phyloP scores from a whole-genome alignment of 306 rosid species.

The Fragaria iinumae region DNA sequence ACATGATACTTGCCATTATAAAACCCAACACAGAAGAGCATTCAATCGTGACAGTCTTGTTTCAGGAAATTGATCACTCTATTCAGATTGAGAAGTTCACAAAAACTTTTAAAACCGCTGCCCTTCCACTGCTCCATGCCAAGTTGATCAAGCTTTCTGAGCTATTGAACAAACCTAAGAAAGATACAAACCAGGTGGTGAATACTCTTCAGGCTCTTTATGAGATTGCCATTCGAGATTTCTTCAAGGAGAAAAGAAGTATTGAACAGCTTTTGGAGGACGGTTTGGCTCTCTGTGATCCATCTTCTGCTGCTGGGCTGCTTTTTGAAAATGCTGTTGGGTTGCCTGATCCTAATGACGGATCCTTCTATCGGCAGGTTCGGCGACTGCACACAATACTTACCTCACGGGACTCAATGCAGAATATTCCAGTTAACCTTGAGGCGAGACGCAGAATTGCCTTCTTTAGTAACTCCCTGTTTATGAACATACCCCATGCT shows the following conservation, averaged over 20 bases:
- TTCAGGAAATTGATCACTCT: conserved; percentile 89
- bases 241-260: conserved; percentile 71
- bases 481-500: conserved; percentile 95
- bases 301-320: conserved; percentile 48
- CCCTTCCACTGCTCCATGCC: conserved; percentile 70
- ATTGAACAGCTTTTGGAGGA: conserved; percentile 65
- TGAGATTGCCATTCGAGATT: conserved; percentile 74
- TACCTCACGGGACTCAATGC: conserved; percentile 87
- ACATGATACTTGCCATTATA: conserved; percentile 65
- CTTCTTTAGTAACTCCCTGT: conserved; percentile 91
- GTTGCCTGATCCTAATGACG: conserved; percentile 62
- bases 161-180: conserved; percentile 57
- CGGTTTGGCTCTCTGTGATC: conserved; percentile 71
- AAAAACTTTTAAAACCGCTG: conserved; percentile 67
- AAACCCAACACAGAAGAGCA: conserved; percentile 70
- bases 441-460: conserved; percentile 97
- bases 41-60: conserved; percentile 75
- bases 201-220: conserved; percentile 88
- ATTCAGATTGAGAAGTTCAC: conserved; percentile 74
- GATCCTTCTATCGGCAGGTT: conserved; percentile 73
- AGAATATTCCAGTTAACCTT: conserved; percentile 78
- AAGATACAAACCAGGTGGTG: conserved; percentile 62
- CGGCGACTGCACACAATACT: conserved; percentile 87
- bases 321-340: conserved; percentile 72
- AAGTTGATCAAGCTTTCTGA: conserved; percentile 77